Percentiles rank a stretch among this genome's conserved stretches.
Evolutionary conservation across 495 filamentous ascomycete species (phyloP).

Genomic region (Echria macrotheca): DNA sequence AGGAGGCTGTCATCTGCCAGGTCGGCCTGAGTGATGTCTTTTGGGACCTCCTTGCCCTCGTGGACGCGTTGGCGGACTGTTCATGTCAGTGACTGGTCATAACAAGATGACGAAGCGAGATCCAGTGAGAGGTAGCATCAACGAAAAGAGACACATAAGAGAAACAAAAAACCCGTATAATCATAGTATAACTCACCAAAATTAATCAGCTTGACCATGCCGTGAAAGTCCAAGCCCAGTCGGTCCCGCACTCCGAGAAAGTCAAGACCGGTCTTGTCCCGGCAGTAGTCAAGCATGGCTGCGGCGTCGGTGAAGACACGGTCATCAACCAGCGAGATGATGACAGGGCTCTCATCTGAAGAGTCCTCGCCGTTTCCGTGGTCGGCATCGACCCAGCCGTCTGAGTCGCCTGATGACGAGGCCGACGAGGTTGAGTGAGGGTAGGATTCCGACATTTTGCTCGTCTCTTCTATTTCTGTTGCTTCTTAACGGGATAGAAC

Average conservation of each 20-base stretch:
- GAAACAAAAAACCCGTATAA: too few species aligned
- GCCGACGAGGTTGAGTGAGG: slow-evolving; percentile 14
- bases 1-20: slow-evolving; percentile 73
- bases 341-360: slow-evolving; percentile 53
- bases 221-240: slow-evolving; percentile 74
- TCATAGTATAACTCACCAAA: slow-evolving; percentile 56
- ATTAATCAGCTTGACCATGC: slow-evolving; percentile 79
- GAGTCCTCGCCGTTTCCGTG: slow-evolving; percentile 35
- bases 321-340: slow-evolving; percentile 68
- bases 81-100: too few species aligned
- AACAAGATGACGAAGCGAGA: too few species aligned
- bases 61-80: slow-evolving; percentile 39
- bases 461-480: neutral
- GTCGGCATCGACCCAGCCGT: slow-evolving; percentile 78
- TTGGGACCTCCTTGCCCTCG: slow-evolving; percentile 43
- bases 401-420: slow-evolving; percentile 44
- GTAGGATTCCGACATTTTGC: slow-evolving; percentile 22
- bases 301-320: slow-evolving; percentile 58
- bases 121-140: too few species aligned
- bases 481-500: too few species aligned
- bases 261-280: slow-evolving; percentile 67
- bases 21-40: slow-evolving; percentile 49
- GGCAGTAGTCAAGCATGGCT: slow-evolving; percentile 68
- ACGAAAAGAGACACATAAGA: too few species aligned
- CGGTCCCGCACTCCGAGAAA: slow-evolving; percentile 58